These are phyloP conservation scores for Ceratorhiza oryzae-sativae DNA, from an alignment of 1,284 basidiomycete species.

Conservation along the genomic window DNA sequence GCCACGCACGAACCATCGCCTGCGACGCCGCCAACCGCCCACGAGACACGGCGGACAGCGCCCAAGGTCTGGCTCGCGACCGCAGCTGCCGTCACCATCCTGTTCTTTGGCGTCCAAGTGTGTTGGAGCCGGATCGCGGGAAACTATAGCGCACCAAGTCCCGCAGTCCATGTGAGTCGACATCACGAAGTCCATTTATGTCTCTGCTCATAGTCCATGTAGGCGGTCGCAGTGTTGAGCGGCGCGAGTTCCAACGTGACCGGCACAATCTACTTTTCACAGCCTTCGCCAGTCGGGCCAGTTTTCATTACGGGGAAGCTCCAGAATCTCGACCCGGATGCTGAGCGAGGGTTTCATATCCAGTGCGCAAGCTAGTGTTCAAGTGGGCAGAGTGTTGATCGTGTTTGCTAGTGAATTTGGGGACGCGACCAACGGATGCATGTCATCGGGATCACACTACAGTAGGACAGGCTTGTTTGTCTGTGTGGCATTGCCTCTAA, in stretches of 20 bases:
- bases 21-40: not conserved
- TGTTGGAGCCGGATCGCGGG: slow-evolving; percentile 12
- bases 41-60: slow-evolving; percentile 45
- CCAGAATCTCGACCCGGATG: slow-evolving; percentile 64
- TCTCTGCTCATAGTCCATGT: not conserved
- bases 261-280: slow-evolving; percentile 72
- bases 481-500: no score
- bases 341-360: slow-evolving; percentile 76
- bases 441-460: slow-evolving; percentile 76
- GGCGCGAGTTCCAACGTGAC: slow-evolving; percentile 62
- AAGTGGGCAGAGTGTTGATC: not conserved
- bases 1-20: slow-evolving; percentile 19
- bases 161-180: slow-evolving; percentile 1
- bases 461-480: slow-evolving; percentile 47
- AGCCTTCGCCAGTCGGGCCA: slow-evolving; percentile 59
- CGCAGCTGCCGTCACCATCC: not conserved
- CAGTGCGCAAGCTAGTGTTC: slow-evolving; percentile 60
- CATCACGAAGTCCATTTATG: not conserved
- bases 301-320: slow-evolving; percentile 71
- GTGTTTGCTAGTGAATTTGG: slow-evolving; percentile 63
- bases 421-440: slow-evolving; percentile 71
- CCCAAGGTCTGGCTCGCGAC: slow-evolving; percentile 11
- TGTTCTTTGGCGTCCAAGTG: slow-evolving; percentile 32
- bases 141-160: not conserved
- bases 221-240: slow-evolving; percentile 73